These are phyloP conservation scores for Tolypocladium endophyticum DNA, from an alignment of 2,329 filamentous ascomycete species.

Conservation along the genomic window DNA sequence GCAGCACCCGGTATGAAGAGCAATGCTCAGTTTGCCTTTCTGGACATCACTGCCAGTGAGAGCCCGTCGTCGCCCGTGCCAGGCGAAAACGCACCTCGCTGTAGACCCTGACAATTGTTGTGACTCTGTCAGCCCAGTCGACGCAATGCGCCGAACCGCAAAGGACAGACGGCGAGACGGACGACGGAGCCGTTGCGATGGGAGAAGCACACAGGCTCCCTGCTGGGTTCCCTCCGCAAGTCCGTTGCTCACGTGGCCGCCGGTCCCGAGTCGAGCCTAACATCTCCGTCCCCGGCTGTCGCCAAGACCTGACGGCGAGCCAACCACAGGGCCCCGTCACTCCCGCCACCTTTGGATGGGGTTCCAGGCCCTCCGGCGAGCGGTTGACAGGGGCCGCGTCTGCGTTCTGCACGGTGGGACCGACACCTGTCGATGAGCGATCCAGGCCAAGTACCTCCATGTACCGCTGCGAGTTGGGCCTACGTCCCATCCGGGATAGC, in stretches of 20 bases:
- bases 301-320: background rate
- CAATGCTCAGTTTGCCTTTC: background rate
- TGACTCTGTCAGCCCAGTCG: background rate
- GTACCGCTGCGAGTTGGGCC: background rate
- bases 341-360: background rate
- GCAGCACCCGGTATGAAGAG: background rate
- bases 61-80: background rate
- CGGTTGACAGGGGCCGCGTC: background rate
- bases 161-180: too few relatives aligned
- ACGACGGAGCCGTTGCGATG: background rate
- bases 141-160: background rate
- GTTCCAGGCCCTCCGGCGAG: background rate
- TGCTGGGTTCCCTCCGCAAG: background rate
- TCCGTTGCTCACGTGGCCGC: conserved; percentile 9
- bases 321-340: background rate
- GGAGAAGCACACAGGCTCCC: background rate
- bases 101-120: background rate
- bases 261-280: conserved; percentile 8
- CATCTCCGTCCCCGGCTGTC: conserved; percentile 6
- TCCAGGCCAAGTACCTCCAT: background rate
- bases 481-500: background rate
- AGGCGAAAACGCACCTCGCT: background rate
- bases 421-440: background rate
- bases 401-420: background rate
- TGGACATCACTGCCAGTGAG: background rate